Percentiles rank a stretch among this genome's conserved stretches.
Evolutionary conservation across 2,329 filamentous ascomycete species (phyloP).

Genomic region (Arthrobotrys iridis): DNA sequence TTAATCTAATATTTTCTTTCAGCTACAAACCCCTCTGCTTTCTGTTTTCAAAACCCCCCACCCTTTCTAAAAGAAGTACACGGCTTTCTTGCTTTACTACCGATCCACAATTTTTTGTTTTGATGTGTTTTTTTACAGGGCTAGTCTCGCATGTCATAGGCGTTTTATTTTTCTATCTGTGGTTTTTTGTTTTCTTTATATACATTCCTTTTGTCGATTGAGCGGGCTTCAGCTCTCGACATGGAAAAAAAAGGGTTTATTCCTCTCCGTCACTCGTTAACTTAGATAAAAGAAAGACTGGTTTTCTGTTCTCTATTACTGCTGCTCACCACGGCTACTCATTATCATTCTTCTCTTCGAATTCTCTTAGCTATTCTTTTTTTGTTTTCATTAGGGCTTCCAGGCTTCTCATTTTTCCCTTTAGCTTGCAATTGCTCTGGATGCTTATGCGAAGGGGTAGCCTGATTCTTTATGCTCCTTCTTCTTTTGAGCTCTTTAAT

Average conservation of each 20-base stretch:
- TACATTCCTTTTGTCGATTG: not conserved
- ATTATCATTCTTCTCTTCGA: too few species aligned
- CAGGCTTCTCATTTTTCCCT: not conserved
- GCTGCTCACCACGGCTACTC: not conserved
- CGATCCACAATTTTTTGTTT: not conserved
- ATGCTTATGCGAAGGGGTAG: slow-evolving; percentile 5
- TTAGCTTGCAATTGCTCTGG: not conserved
- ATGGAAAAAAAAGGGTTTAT: not conserved
- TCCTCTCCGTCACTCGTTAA: slow-evolving; percentile 14
- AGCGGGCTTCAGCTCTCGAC: slow-evolving; percentile 18
- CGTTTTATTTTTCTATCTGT: slow-evolving; percentile 28
- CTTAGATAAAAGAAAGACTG: slow-evolving; percentile 23
- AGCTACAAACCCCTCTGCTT: too few species aligned
- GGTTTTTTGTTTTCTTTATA: slow-evolving; percentile 4
- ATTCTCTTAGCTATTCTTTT: not conserved
- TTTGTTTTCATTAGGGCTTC: not conserved
- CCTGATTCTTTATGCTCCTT: not conserved
- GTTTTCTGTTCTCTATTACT: not conserved
- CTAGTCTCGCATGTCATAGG: slow-evolving; percentile 51
- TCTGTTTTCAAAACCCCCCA: not conserved
- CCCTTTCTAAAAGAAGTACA: slow-evolving; percentile 20
- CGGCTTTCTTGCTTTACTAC: not conserved
- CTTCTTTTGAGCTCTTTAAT: not conserved
- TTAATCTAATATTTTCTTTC: slow-evolving; percentile 31
- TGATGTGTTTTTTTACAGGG: slow-evolving; percentile 26